Conservation (phyloP, 164 flowering plant species). For the Dillenia turbinata region DNA sequence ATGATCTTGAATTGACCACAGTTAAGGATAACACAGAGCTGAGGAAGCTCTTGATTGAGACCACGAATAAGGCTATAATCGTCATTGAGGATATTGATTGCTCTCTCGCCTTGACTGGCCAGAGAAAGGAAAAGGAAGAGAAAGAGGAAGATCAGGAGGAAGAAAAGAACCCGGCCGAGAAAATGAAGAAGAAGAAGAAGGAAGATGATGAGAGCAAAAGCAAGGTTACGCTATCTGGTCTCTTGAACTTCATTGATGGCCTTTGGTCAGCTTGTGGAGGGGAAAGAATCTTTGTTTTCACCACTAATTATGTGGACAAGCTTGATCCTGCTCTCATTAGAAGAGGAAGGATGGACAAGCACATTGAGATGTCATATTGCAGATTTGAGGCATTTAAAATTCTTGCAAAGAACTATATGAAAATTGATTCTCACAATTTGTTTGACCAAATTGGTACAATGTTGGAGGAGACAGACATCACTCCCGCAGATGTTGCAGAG, state of each 20-base stretch:
- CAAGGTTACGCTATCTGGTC: constrained; percentile 52
- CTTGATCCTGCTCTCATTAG: constrained; percentile 59
- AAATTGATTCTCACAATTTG: constrained; percentile 27
- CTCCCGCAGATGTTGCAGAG: constrained; percentile 48
- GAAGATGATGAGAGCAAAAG: constrained; percentile 10
- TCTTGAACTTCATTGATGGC: constrained; percentile 57
- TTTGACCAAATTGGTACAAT: constrained; percentile 17
- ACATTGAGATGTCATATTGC: constrained; percentile 46
- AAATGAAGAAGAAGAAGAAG: constrained; percentile 2
- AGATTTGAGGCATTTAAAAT: constrained; percentile 44
- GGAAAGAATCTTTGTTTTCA: constrained; percentile 49
- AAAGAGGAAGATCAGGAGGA: constrained; percentile 14
- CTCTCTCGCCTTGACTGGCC: constrained; percentile 42
- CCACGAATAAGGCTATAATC: constrained; percentile 42
- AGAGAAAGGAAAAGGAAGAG: constrained; percentile 26
- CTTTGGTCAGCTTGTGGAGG: constrained; percentile 54
- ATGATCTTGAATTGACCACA: constrained; percentile 56
- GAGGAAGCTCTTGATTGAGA: constrained; percentile 46
- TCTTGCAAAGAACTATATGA: constrained; percentile 50
- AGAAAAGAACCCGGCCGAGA: constrained; percentile 1
- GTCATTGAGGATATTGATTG: constrained; percentile 76
- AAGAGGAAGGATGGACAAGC: constrained; percentile 68
- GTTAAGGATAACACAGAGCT: constrained; percentile 50
- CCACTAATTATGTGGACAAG: constrained; percentile 51
- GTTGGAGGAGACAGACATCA: constrained; percentile 34